phyloP scores from a whole-genome alignment of 2,329 filamentous ascomycete species.

The Boeremia lycopersici region DNA sequence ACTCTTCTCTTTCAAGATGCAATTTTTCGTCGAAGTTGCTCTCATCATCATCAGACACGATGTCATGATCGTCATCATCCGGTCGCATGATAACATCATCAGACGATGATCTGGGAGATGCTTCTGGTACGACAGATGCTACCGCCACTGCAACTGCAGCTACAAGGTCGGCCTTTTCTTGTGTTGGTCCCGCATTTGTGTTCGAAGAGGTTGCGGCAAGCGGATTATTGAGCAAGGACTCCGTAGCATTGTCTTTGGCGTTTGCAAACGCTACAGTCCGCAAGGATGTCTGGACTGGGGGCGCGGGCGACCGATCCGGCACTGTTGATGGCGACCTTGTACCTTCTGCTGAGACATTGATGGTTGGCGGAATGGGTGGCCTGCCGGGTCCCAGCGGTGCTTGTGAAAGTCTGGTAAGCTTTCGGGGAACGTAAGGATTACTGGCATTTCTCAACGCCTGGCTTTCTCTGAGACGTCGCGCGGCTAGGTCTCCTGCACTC shows the following conservation, averaged over 20 bases:
- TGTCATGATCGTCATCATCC: slow-evolving; percentile 18
- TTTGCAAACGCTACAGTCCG: slow-evolving; percentile 33
- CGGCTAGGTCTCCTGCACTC: slow-evolving; percentile 10
- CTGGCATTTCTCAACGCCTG: slow-evolving; percentile 14
- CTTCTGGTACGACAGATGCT: neutral
- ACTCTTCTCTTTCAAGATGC: slow-evolving; percentile 35
- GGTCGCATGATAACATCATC: slow-evolving; percentile 27
- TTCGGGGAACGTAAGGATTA: slow-evolving; percentile 16
- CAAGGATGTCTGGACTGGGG: slow-evolving; percentile 34
- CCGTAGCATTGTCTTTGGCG: slow-evolving; percentile 10
- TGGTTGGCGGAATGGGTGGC: neutral
- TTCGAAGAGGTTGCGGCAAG: neutral
- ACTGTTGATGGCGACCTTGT: slow-evolving; percentile 45
- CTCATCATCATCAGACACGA: slow-evolving; percentile 16
- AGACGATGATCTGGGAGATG: neutral
- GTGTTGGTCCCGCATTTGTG: neutral
- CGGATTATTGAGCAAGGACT: slow-evolving; percentile 1
- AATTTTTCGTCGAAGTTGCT: slow-evolving; percentile 39
- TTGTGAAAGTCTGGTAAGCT: slow-evolving; percentile 2
- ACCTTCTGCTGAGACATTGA: slow-evolving; percentile 22
- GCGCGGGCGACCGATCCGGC: slow-evolving; percentile 35
- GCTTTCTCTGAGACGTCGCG: slow-evolving; percentile 17
- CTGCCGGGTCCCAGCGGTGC: neutral
- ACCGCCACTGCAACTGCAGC: neutral
- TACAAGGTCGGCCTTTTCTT: slow-evolving; percentile 12